Base-by-base conservation (phyloP, 2,329 filamentous ascomycete species). In the Trichoderma polysporum region DNA sequence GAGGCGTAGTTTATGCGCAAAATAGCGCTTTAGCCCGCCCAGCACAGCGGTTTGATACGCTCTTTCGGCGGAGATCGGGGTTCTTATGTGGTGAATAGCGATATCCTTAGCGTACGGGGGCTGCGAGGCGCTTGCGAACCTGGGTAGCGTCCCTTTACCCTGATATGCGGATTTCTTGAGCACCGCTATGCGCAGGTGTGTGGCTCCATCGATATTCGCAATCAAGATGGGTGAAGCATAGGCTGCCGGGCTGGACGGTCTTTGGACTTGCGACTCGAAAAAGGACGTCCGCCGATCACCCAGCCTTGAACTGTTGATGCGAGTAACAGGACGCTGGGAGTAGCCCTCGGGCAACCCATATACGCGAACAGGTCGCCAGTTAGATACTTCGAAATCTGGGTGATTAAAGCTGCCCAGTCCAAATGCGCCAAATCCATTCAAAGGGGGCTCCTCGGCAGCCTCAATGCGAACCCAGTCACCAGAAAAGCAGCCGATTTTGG, bases 401-500 rank as follows among this genome's bases (percentile, higher is more conserved):
- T 78, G 74, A 1, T 76, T 76, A 70, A 89, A 91, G 69, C 87
- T 89, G 25, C 88, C 88, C 3, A 93, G 82, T 2, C 89, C 89
- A 80, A 89, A 91, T 0, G 85, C 81, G 59, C 86, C 91, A 71
- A 87, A 87, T 19, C 84, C 91, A 76, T 88, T 90, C 17, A 83
- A 80, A 25, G 86, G 90, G 68, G 92, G 91, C 74, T 93, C 92
- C 70, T 91, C 86, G 0, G 91, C 86, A 6, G 88, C 85, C 79
- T 97, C 93, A 12, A 97, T 83, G 25, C 91, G 89, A 12, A 97
- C 93, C 95, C 95, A 99, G 75, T 99, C 95, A 33, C 95, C 95
- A 0, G 94, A 98, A 76, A 99, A 99, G 77, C 94, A 98, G 17
- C 94, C 94, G 63, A 99, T 90, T 72, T 94, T 93, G 15, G 92